Percentiles rank a stretch among this genome's conserved stretches.
These are phyloP conservation scores for Triangularia setosa DNA, from an alignment of 2,329 filamentous ascomycete species.

Conservation along the genomic window DNA sequence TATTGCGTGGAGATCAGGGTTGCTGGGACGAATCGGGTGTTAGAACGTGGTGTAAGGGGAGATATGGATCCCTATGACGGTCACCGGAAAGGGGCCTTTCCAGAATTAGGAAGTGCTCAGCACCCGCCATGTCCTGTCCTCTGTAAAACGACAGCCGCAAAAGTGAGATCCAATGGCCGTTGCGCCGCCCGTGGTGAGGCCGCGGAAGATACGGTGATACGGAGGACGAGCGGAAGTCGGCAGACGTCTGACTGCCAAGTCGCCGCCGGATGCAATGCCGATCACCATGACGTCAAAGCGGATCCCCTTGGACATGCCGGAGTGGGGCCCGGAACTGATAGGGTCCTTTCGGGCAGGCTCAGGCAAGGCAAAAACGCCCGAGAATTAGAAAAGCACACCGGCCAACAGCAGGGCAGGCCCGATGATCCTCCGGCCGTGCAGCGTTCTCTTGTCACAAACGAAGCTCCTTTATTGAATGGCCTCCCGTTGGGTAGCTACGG, in stretches of 20 bases:
- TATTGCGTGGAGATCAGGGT: not conserved
- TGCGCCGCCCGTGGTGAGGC: not conserved
- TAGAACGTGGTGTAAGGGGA: not conserved
- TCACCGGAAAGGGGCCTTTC: not conserved
- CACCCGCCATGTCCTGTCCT: not conserved
- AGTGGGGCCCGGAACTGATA: constrained; percentile 9
- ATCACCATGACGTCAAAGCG: constrained; percentile 24
- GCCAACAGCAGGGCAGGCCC: not conserved
- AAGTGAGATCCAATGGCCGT: too few species aligned
- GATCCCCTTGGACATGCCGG: constrained; percentile 6
- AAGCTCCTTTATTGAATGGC: not conserved
- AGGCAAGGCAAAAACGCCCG: not conserved
- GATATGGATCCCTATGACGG: not conserved
- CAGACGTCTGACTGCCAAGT: constrained; percentile 18
- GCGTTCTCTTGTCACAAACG: not conserved
- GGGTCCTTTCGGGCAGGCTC: too few species aligned
- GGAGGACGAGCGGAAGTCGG: not conserved
- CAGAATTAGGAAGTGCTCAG: not conserved
- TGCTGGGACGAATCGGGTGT: constrained; percentile 1
- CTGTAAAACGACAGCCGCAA: too few species aligned
- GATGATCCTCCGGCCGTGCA: not conserved
- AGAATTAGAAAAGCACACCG: not conserved
- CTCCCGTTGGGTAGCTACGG: not conserved
- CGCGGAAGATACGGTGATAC: not conserved
- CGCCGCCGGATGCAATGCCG: constrained; percentile 16